These are phyloP conservation scores for Leccinum subtestaceum DNA, from an alignment of 768 basidiomycete genomes.

Conservation along the genomic window DNA sequence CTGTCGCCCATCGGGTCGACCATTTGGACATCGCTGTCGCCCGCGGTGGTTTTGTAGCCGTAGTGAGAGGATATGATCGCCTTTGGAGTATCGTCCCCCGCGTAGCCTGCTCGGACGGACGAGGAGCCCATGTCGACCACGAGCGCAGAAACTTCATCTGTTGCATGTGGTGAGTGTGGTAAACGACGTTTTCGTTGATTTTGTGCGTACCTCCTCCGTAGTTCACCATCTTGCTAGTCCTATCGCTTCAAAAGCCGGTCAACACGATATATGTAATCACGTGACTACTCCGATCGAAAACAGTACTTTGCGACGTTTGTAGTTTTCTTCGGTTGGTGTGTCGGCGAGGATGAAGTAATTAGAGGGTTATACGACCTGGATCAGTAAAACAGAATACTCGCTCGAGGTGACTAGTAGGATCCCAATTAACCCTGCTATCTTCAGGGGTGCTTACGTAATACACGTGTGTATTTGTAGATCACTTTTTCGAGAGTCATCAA, in stretches of 20 bases:
- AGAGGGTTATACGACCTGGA: no score
- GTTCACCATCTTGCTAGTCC: conserved; percentile 59
- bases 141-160: conserved; percentile 96
- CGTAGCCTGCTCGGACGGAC: conserved; percentile 91
- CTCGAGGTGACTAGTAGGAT: no score
- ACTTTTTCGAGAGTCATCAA: conserved; percentile 7
- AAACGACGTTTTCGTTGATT: background rate
- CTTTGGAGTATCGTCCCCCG: conserved; percentile 95
- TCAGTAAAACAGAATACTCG: no score
- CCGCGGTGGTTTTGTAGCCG: conserved; percentile 58
- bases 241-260: background rate
- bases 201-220: conserved; percentile 75
- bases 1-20: conserved; percentile 39
- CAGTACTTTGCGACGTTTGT: background rate
- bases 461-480: background rate
- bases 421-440: no score
- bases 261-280: conserved; percentile 4
- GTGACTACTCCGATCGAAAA: background rate
- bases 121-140: conserved; percentile 93
- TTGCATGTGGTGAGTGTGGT: conserved; percentile 1
- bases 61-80: conserved; percentile 88
- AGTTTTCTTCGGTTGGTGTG: background rate
- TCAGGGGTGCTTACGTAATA: conserved; percentile 18
- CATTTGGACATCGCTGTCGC: conserved; percentile 36
- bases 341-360: no score